Percentiles rank a stretch among this genome's conserved stretches.
phyloP scores from a whole-genome alignment of 2,329 filamentous ascomycete genomes.

The Biscogniauxia marginata region DNA sequence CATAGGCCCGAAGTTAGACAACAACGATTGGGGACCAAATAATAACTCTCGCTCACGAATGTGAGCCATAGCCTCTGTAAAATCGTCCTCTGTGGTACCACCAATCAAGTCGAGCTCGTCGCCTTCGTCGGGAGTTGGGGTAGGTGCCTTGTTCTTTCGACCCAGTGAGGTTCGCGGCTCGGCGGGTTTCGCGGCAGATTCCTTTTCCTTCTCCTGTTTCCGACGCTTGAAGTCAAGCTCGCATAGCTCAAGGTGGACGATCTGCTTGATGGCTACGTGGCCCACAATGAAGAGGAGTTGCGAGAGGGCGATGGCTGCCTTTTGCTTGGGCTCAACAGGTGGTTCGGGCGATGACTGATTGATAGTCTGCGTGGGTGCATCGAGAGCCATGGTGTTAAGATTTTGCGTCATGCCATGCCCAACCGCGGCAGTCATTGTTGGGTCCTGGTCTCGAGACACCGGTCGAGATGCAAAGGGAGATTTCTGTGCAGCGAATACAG shows the following conservation, averaged over 20 bases:
- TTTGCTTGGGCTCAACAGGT: slow-evolving; percentile 54
- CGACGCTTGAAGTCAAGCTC: slow-evolving; percentile 97
- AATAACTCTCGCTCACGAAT: slow-evolving; percentile 82
- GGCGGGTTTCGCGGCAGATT: slow-evolving; percentile 42
- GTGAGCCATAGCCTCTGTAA: slow-evolving; percentile 81
- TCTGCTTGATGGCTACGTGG: slow-evolving; percentile 97
- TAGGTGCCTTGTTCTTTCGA: slow-evolving; percentile 30
- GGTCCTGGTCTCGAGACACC: slow-evolving; percentile 44
- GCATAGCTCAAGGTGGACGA: slow-evolving; percentile 95
- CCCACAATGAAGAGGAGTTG: slow-evolving; percentile 94
- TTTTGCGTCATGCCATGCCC: slow-evolving; percentile 36
- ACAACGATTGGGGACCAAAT: slow-evolving; percentile 74
- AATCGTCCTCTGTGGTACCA: slow-evolving; percentile 92
- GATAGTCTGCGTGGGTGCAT: slow-evolving; percentile 33
- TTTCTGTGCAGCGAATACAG: slow-evolving; percentile 62
- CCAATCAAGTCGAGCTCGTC: slow-evolving; percentile 96
- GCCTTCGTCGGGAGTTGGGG: slow-evolving; percentile 54
- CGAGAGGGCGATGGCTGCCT: slow-evolving; percentile 73
- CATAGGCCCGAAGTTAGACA: slow-evolving; percentile 88
- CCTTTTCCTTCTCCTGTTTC: slow-evolving; percentile 86
- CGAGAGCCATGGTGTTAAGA: slow-evolving; percentile 30
- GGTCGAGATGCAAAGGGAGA: slow-evolving; percentile 45
- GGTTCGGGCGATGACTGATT: slow-evolving; percentile 29
- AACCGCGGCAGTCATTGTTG: slow-evolving; percentile 30
- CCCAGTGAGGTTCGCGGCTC: slow-evolving; percentile 30